A percentile compares a stretch with the other conserved stretches of the same genome.
Evolutionary conservation across 2,329 filamentous ascomycete species (phyloP).

Genomic region (Beauveria varroae): DNA sequence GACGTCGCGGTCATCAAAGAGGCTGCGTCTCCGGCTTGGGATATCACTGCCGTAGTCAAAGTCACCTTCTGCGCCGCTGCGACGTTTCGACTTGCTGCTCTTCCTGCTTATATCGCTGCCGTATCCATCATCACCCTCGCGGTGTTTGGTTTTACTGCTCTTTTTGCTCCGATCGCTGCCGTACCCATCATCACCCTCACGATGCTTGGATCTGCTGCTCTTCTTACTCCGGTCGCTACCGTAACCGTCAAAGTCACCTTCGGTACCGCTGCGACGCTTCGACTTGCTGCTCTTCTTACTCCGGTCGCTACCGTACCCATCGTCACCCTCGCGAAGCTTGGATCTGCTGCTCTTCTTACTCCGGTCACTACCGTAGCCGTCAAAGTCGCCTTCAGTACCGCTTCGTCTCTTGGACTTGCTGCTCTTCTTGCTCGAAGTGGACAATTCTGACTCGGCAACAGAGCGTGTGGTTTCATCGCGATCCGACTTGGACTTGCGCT

Average conservation of each 20-base stretch:
- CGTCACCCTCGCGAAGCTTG: constrained; percentile 31
- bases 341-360: constrained; percentile 34
- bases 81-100: constrained; percentile 33
- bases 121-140: constrained; percentile 27
- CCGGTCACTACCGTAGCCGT: constrained; percentile 27
- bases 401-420: constrained; percentile 33
- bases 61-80: constrained; percentile 28
- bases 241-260: constrained; percentile 26
- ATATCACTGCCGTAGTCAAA: constrained; percentile 29
- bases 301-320: constrained; percentile 27
- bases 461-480: constrained; percentile 27
- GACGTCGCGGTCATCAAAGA: constrained; percentile 38
- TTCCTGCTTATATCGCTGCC: constrained; percentile 33
- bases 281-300: constrained; percentile 34
- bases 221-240: constrained; percentile 25
- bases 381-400: constrained; percentile 28
- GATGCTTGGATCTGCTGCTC: constrained; percentile 32
- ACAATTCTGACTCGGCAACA: constrained; percentile 29
- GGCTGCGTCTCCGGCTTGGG: constrained; percentile 31
- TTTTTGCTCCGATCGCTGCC: constrained; percentile 33
- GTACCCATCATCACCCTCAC: constrained; percentile 27
- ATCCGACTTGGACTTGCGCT: constrained; percentile 20
- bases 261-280: constrained; percentile 28
- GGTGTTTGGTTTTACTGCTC: constrained; percentile 32
- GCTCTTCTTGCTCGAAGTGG: constrained; percentile 22